These are phyloP conservation scores for Haplosporangium sp. DNA, from an alignment of 371 early-diverging fungal species.

Conservation along the genomic window DNA sequence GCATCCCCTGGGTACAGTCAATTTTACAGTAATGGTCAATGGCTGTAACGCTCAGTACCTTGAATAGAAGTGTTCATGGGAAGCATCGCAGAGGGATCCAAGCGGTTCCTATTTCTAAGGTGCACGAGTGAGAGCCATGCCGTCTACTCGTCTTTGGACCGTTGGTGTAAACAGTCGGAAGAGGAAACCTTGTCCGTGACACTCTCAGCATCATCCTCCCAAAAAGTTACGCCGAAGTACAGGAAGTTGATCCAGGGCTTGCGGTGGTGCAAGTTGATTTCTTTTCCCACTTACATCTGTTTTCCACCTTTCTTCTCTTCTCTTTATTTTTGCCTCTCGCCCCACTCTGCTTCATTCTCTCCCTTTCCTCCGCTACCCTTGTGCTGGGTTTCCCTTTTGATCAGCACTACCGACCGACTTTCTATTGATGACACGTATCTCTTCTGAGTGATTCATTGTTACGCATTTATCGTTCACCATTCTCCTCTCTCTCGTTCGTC, in stretches of 20 bases:
- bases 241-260: background rate
- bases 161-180: background rate
- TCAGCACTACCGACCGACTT: background rate
- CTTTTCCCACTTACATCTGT: background rate
- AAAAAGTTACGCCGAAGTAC: background rate
- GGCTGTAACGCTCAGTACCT: no score
- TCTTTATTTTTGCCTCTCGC: background rate
- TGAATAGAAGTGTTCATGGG: no score
- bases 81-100: background rate
- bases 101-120: background rate
- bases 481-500: no score
- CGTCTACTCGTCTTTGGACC: no score
- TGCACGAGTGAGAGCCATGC: background rate
- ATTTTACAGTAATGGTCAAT: no score
- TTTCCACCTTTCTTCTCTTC: constrained; percentile 1
- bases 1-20: no score
- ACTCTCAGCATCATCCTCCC: background rate
- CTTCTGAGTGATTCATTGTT: background rate
- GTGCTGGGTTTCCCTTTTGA: background rate
- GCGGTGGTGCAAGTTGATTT: background rate
- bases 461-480: background rate
- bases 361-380: background rate
- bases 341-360: background rate
- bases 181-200: background rate
- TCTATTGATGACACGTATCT: background rate